Percentiles rank a stretch among this genome's conserved stretches.
phyloP scores from a whole-genome alignment of 495 filamentous ascomycete genomes.

The Penicillium pancosmium region DNA sequence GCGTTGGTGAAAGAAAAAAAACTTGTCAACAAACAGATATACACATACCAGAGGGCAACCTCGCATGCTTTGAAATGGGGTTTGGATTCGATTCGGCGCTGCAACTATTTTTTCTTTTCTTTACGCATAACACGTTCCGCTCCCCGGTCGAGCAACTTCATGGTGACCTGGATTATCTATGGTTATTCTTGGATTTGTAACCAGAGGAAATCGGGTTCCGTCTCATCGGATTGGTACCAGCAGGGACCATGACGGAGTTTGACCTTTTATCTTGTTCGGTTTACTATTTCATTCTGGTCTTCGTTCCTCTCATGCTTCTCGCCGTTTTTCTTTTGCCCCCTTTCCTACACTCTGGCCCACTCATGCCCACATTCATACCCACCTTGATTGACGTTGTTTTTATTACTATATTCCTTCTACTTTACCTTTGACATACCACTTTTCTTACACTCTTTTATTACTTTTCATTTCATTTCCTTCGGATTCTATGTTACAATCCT shows the following conservation, averaged over 20 bases:
- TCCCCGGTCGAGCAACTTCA: background rate
- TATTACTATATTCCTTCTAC: slow-evolving; percentile 12
- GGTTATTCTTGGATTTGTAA: background rate
- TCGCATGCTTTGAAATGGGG: slow-evolving; percentile 24
- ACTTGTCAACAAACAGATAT: slow-evolving; percentile 24
- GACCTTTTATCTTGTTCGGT: background rate
- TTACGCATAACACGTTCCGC: background rate
- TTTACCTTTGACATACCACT: slow-evolving; percentile 6
- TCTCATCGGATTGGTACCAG: background rate
- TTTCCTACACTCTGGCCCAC: background rate
- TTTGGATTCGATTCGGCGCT: slow-evolving; percentile 24
- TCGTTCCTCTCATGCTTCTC: background rate
- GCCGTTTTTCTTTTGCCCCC: background rate
- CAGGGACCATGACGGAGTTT: background rate
- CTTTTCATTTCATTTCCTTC: slow-evolving; percentile 11
- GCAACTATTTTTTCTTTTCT: slow-evolving; percentile 1
- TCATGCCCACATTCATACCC: slow-evolving; percentile 3
- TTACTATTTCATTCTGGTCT: background rate
- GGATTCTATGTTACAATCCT: slow-evolving; percentile 3
- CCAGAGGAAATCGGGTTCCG: background rate
- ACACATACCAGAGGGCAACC: slow-evolving; percentile 31
- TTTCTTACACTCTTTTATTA: slow-evolving; percentile 9
- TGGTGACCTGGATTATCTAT: background rate
- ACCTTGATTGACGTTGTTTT: slow-evolving; percentile 12
- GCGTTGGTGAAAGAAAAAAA: slow-evolving; percentile 9